Percentiles rank a stretch among this genome's conserved stretches.
Conservation (phyloP, 306 rosid genomes). For the Acmispon strigosus region DNA sequence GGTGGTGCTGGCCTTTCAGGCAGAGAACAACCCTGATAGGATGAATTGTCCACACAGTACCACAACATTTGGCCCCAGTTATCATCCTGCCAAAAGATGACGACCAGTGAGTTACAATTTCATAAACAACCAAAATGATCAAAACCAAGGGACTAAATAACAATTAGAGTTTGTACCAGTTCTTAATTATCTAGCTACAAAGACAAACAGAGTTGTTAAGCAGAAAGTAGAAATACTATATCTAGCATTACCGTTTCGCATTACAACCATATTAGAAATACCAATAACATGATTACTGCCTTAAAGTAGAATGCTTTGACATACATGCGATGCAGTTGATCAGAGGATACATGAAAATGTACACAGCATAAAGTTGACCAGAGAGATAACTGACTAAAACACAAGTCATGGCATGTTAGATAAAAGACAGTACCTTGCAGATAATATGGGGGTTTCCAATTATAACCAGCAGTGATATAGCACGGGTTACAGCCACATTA, state of each 20-base stretch:
- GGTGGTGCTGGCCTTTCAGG: constrained; percentile 51
- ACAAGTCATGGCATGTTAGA: neutral
- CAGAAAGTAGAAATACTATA: neutral
- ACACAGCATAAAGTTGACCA: constrained; percentile 3
- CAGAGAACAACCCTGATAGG: constrained; percentile 69
- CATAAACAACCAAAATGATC: constrained; percentile 7
- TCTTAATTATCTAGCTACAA: neutral
- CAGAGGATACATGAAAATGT: neutral
- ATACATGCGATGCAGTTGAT: neutral
- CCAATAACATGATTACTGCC: neutral
- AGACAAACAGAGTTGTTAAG: neutral
- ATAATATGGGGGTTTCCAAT: constrained; percentile 92
- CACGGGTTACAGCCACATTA: constrained; percentile 91
- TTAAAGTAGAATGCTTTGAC: neutral
- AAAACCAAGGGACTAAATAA: constrained; percentile 4
- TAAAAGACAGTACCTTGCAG: constrained; percentile 53
- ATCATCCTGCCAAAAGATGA: constrained; percentile 50
- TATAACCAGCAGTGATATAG: constrained; percentile 70
- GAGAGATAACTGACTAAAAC: neutral
- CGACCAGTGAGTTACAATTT: constrained; percentile 1
- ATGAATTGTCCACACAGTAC: constrained; percentile 68
- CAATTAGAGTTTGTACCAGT: neutral
- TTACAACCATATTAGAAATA: neutral
- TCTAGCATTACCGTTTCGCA: neutral
- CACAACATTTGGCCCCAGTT: constrained; percentile 83